A percentile compares a stretch with the other conserved stretches of the same genome.
Conservation (phyloP, 2,329 filamentous ascomycete species). For the Colletotrichum sp. region DNA sequence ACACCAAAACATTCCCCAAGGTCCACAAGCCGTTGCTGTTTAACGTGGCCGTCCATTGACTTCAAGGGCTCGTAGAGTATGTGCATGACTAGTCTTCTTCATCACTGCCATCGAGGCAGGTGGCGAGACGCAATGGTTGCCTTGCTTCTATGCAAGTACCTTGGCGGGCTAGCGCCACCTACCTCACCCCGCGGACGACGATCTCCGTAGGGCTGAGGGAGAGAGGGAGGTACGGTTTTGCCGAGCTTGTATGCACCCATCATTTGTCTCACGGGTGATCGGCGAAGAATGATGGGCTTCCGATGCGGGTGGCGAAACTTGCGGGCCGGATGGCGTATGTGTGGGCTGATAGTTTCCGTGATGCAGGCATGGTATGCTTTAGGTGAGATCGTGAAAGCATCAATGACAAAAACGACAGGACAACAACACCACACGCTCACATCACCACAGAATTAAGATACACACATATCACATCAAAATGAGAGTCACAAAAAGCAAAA, state of each 20-base stretch:
- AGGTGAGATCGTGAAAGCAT: neutral
- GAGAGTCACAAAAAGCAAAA: neutral
- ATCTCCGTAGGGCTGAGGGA: constrained; percentile 13
- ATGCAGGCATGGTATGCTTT: neutral
- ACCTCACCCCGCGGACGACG: constrained; percentile 2
- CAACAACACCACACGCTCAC: neutral
- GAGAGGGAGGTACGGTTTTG: neutral
- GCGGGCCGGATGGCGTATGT: neutral
- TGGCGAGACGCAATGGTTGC: neutral
- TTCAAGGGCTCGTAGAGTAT: neutral
- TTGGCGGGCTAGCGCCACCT: constrained; percentile 8
- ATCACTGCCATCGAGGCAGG: neutral
- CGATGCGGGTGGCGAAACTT: neutral
- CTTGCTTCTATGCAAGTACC: neutral
- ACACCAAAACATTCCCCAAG: neutral
- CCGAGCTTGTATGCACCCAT: neutral
- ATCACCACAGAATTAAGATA: neutral
- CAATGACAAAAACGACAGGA: neutral
- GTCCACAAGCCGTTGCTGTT: too few species aligned
- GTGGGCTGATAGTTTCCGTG: neutral
- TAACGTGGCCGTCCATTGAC: neutral
- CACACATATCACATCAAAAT: neutral
- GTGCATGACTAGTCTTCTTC: neutral
- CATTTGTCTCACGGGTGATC: neutral
- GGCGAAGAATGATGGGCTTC: neutral